These are phyloP conservation scores for Helicostylum pulchrum DNA, from an alignment of 192 early-diverging fungal genomes.

Conservation along the genomic window DNA sequence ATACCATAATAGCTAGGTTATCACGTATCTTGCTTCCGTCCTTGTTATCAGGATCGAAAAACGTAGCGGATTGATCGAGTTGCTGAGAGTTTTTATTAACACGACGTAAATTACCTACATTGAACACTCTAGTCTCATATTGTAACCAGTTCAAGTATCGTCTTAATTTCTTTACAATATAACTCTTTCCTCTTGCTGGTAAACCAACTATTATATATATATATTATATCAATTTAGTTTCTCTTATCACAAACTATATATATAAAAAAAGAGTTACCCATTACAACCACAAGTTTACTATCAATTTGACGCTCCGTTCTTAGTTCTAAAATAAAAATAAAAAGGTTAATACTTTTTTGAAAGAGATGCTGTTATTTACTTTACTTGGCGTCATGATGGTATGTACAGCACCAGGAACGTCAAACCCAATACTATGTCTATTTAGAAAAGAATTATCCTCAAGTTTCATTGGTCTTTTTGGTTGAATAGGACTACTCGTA, in stretches of 20 bases:
- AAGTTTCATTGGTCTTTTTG: not conserved
- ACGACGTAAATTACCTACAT: constrained; percentile 93
- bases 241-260: not conserved
- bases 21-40: constrained; percentile 77
- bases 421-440: constrained; percentile 35
- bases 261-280: constrained; percentile 54
- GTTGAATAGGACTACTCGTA: not conserved
- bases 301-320: constrained; percentile 68
- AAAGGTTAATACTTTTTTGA: not conserved
- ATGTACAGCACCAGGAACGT: constrained; percentile 49
- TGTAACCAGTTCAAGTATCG: constrained; percentile 83
- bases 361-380: not conserved
- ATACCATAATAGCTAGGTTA: constrained; percentile 82
- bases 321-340: constrained; percentile 25
- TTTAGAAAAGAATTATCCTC: not conserved
- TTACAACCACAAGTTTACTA: constrained; percentile 87
- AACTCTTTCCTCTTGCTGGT: constrained; percentile 93
- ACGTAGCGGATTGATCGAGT: constrained; percentile 67
- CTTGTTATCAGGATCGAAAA: constrained; percentile 90
- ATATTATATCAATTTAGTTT: not conserved
- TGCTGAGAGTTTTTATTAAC: constrained; percentile 43
- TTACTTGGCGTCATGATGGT: constrained; percentile 45
- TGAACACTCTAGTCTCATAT: constrained; percentile 84
- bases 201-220: constrained; percentile 66
- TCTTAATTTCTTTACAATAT: constrained; percentile 93